A percentile compares a stretch with the other conserved stretches of the same genome.
These are phyloP conservation scores for Myxozyma kluyveri DNA, from an alignment of 805 yeast genomes.

Conservation along the genomic window DNA sequence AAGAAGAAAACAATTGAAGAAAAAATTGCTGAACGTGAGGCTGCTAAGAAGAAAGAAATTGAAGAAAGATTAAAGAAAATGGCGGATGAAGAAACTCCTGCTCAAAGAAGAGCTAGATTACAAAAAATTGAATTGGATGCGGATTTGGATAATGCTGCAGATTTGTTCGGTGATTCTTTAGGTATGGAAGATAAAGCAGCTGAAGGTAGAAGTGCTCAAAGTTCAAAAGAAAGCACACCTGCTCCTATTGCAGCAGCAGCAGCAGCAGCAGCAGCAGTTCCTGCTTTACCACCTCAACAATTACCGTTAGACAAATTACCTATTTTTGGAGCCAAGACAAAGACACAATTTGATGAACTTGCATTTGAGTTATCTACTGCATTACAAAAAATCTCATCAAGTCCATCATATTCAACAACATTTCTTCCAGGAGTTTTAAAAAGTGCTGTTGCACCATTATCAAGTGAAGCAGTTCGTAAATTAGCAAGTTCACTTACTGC, in stretches of 20 bases:
- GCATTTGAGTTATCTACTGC: conserved; percentile 52
- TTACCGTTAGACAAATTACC: conserved; percentile 39
- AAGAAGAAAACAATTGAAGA: conserved; percentile 36
- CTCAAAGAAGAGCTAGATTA: conserved; percentile 66
- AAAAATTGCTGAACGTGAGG: conserved; percentile 49
- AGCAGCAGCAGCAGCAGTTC: background rate
- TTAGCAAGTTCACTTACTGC: conserved; percentile 82
- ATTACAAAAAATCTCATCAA: conserved; percentile 59
- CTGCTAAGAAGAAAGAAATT: conserved; percentile 34
- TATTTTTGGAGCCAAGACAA: conserved; percentile 77
- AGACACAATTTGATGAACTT: conserved; percentile 74
- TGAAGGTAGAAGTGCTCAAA: conserved; percentile 25
- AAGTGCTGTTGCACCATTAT: conserved; percentile 77
- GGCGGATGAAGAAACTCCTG: conserved; percentile 53
- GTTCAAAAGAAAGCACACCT: background rate
- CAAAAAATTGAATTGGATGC: conserved; percentile 76
- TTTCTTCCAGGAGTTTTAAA: conserved; percentile 83
- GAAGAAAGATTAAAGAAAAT: conserved; percentile 25
- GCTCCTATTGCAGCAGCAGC: conserved; percentile 1
- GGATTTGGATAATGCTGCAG: conserved; percentile 91
- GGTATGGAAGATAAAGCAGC: conserved; percentile 50
- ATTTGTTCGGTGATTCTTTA: conserved; percentile 67
- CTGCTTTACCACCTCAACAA: conserved; percentile 1
- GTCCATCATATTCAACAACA: conserved; percentile 61
- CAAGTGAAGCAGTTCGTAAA: conserved; percentile 78